phyloP scores from a whole-genome alignment of 208 protist species.

The Acanthamoeba sp. region DNA sequence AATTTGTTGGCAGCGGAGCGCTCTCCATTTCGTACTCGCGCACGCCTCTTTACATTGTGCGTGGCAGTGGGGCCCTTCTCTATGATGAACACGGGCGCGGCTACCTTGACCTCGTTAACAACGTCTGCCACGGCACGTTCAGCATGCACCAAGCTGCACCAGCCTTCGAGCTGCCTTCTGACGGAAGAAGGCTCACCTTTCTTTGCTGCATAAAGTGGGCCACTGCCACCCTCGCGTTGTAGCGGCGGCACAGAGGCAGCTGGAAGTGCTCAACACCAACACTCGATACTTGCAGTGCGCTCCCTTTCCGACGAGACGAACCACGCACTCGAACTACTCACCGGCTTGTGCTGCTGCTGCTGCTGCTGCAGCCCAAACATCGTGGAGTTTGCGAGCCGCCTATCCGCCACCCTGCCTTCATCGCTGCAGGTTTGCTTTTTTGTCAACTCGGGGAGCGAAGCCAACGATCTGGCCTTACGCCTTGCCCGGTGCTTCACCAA shows the following conservation, averaged over 20 bases:
- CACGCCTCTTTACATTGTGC: constrained; percentile 40
- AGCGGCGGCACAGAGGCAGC: constrained; percentile 82
- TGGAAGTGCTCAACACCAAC: constrained; percentile 87
- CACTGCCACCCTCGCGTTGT: constrained; percentile 88
- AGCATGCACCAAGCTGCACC: background rate
- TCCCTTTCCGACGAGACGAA: too few relatives aligned
- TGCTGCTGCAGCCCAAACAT: constrained; percentile 49
- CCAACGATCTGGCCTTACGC: constrained; percentile 90
- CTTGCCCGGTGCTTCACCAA: constrained; percentile 84
- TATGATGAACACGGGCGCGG: constrained; percentile 35
- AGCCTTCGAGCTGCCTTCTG: too few relatives aligned
- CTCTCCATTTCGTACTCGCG: constrained; percentile 49
- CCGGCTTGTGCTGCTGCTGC: background rate
- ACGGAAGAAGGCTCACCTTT: too few relatives aligned
- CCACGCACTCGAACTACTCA: background rate
- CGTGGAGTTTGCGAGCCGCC: constrained; percentile 49
- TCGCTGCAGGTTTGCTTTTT: constrained; percentile 84
- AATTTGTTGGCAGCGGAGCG: constrained; percentile 21
- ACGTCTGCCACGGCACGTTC: constrained; percentile 66
- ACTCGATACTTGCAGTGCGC: constrained; percentile 86
- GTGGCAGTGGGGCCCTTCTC: constrained; percentile 20
- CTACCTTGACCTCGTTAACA: constrained; percentile 73
- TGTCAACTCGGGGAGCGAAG: constrained; percentile 92
- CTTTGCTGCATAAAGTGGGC: too few relatives aligned
- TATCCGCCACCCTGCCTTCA: constrained; percentile 81